Conservation (phyloP, 345 rosid genomes). For the Jatropha curcas region DNA sequence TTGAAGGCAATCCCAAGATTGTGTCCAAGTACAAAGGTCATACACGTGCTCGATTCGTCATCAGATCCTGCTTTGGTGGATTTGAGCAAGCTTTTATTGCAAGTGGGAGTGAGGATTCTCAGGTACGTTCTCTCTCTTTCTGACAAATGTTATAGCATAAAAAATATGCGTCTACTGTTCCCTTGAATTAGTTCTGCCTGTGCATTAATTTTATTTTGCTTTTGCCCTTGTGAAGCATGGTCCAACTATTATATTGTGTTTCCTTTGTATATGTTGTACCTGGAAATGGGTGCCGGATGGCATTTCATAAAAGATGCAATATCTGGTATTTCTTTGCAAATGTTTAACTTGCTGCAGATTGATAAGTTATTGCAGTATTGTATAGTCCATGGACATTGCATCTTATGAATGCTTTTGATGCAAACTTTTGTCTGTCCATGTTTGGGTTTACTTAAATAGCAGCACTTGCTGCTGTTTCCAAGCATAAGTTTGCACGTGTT, state of each 20-base stretch:
- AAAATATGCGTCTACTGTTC: background rate
- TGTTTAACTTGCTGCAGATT: background rate
- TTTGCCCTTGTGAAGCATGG: background rate
- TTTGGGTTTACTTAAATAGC: background rate
- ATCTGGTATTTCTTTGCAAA: background rate
- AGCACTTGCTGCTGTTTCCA: background rate
- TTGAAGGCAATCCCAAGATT: slow-evolving; percentile 46
- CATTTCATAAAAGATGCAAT: slow-evolving; percentile 3
- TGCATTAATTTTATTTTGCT: background rate
- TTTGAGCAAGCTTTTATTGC: slow-evolving; percentile 63
- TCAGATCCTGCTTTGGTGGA: slow-evolving; percentile 76
- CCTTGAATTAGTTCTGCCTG: background rate
- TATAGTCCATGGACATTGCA: background rate
- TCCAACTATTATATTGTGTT: background rate
- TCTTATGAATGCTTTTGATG: background rate
- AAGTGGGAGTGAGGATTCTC: slow-evolving; percentile 77
- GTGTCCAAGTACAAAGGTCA: slow-evolving; percentile 44
- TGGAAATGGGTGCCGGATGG: background rate
- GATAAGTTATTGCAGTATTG: background rate
- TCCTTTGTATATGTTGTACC: background rate
- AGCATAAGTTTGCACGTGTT: background rate
- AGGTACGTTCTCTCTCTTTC: slow-evolving; percentile 33
- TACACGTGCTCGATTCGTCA: slow-evolving; percentile 54
- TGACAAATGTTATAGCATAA: background rate
- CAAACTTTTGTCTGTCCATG: background rate